Evolutionary conservation across 352 stramenopile genomes (phyloP), one percentile per base, ranked within the genome.

Genomic region (Globisporangium solare): DNA sequence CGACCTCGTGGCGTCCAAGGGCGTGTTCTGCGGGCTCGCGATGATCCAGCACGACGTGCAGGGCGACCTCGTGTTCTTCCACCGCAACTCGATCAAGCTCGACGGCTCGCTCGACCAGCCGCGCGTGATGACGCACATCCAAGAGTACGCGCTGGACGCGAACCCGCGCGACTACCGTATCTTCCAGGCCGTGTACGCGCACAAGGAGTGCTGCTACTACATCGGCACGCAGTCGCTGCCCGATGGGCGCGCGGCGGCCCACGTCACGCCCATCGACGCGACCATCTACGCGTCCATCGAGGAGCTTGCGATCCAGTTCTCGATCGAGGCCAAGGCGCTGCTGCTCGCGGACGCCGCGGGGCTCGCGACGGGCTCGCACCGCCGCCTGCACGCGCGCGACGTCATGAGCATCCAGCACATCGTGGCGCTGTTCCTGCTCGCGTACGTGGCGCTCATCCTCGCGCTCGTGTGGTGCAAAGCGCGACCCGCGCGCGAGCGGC

Each of bases 161-260:
- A 73, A 92, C 10, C 61, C 89, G 49, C 74, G 88, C 46, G 89
- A 89, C 54, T 92, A 87, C 52, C 74, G 77, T 27, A 62, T 92
- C 18, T 89, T 89, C 54, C 81, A 94, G 59, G 82, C 80, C 15
- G 80, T 91, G 24, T 76, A 89, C 17, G 83, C 79, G 15, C 75
- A 89, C 68, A 88, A 91, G 54, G 80, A 93, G 60, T 91, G 83
- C 58, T 93, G 83, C 63, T 94, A 94, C 64, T 89, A 90, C 70
- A 92, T 94, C 48, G 82, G 84, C 63, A 77, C 79, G 1, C 58
- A 66, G 41, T 64, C 77, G 2, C 58, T 59, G 8, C 56, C 75
- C 14, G 76, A 76, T 0, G 68, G 58, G 21, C 48, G 42, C 3
- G 86, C 79, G 18, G 75, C 79, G 17, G 69, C 75, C n/a, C 45